Conservation (phyloP, 208 protist genomes). For the Leishmania major region DNA sequence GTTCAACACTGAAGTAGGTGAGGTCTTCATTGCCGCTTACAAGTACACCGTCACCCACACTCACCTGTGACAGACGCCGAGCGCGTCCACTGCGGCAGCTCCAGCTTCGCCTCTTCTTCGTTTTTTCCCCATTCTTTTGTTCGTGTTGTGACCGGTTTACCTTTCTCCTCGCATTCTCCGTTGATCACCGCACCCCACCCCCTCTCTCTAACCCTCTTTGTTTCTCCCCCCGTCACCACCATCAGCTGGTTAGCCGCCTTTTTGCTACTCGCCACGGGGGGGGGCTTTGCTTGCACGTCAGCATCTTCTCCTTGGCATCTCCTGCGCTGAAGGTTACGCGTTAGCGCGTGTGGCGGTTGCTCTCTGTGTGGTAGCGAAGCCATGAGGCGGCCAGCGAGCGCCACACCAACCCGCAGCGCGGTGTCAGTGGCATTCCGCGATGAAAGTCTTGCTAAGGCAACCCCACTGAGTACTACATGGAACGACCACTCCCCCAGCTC, state of each 20-base stretch:
- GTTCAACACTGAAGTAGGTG: background rate
- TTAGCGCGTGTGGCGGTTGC: background rate
- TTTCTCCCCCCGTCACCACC: background rate
- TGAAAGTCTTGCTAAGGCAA: slow-evolving; percentile 7
- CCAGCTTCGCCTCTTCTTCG: background rate
- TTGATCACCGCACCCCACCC: too few relatives aligned
- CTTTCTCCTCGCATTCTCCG: background rate
- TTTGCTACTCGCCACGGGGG: background rate
- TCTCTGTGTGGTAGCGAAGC: background rate
- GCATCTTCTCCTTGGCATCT: background rate
- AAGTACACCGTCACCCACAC: background rate
- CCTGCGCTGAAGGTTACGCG: background rate
- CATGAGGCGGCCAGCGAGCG: slow-evolving; percentile 22
- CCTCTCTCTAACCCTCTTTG: background rate
- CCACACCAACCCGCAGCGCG: slow-evolving; percentile 13
- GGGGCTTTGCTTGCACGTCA: background rate
- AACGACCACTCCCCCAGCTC: slow-evolving; percentile 25
- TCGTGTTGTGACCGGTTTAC: background rate
- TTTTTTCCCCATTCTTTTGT: background rate
- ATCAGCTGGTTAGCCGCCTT: background rate
- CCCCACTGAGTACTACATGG: slow-evolving; percentile 9
- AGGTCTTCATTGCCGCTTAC: background rate
- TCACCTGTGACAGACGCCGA: too few relatives aligned
- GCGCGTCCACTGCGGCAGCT: background rate
- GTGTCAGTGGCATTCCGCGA: slow-evolving; percentile 6